A percentile compares a stretch with the other conserved stretches of the same genome.
phyloP scores from a whole-genome alignment of 805 yeast species.

The Kluyveromyces aestuarii region DNA sequence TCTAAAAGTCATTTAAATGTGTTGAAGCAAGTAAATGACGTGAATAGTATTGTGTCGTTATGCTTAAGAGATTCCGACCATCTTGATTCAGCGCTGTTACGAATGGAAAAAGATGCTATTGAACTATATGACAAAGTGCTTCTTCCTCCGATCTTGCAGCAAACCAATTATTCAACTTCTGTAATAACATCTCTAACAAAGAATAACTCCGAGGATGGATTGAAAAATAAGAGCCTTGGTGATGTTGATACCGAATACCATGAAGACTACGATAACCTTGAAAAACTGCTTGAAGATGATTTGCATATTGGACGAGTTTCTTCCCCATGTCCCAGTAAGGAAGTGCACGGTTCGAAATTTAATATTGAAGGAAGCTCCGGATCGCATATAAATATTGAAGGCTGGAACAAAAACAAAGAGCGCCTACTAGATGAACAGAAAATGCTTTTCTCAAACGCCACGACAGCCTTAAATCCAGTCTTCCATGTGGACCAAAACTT shows the following conservation, averaged over 20 bases:
- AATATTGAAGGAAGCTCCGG: background rate
- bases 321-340: background rate
- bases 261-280: background rate
- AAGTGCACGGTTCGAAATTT: background rate
- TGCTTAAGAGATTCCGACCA: background rate
- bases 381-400: constrained; percentile 11
- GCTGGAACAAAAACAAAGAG: constrained; percentile 19
- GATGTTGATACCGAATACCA: background rate
- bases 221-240: background rate
- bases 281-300: constrained; percentile 6
- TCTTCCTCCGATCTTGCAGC: constrained; percentile 22
- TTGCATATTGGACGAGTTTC: constrained; percentile 15
- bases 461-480: constrained; percentile 11
- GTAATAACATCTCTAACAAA: background rate
- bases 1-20: constrained; percentile 17
- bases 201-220: background rate
- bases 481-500: constrained; percentile 9
- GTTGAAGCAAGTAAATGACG: constrained; percentile 2
- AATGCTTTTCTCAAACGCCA: constrained; percentile 5
- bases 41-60: background rate
- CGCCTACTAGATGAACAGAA: constrained; percentile 10
- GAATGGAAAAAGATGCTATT: constrained; percentile 21
- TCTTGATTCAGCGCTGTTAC: constrained; percentile 8
- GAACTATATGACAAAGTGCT: constrained; percentile 24
- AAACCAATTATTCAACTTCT: constrained; percentile 1